A percentile compares a stretch with the other conserved stretches of the same genome.
Evolutionary conservation across 2,329 filamentous ascomycete species (phyloP).

Genomic region (Sporothrix brasiliensis): DNA sequence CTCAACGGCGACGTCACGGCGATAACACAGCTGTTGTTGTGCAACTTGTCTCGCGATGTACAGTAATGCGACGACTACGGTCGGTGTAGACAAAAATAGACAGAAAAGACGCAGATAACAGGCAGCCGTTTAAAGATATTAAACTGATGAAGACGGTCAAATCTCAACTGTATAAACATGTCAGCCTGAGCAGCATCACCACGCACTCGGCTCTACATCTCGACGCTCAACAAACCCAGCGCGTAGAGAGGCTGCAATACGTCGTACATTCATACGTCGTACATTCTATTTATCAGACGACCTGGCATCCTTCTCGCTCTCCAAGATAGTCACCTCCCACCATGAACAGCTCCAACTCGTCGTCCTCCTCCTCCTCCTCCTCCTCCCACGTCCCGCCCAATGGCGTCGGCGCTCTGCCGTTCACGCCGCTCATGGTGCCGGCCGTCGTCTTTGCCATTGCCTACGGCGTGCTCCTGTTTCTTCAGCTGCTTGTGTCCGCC

Average conservation of each 20-base stretch:
- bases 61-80: not conserved
- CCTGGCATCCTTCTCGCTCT: not conserved
- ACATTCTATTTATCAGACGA: not conserved
- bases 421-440: constrained; percentile 32
- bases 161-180: not conserved
- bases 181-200: not conserved
- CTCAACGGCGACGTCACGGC: not conserved
- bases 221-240: not conserved
- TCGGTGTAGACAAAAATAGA: no score
- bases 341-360: not conserved
- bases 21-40: constrained; percentile 14
- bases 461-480: constrained; percentile 24
- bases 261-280: not conserved
- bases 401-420: constrained; percentile 33
- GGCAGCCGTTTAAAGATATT: constrained; percentile 1
- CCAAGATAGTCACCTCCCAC: not conserved
- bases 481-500: constrained; percentile 26
- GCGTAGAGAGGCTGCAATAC: no score
- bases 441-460: constrained; percentile 30
- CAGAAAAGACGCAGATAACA: not conserved
- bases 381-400: constrained; percentile 26
- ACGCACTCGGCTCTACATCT: no score
- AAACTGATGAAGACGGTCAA: no score
- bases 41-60: not conserved
- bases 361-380: not conserved